Evolutionary conservation across 257 asterid genomes (phyloP), one percentile per base, ranked within the genome.

Genomic region (Asclepias syriaca): DNA sequence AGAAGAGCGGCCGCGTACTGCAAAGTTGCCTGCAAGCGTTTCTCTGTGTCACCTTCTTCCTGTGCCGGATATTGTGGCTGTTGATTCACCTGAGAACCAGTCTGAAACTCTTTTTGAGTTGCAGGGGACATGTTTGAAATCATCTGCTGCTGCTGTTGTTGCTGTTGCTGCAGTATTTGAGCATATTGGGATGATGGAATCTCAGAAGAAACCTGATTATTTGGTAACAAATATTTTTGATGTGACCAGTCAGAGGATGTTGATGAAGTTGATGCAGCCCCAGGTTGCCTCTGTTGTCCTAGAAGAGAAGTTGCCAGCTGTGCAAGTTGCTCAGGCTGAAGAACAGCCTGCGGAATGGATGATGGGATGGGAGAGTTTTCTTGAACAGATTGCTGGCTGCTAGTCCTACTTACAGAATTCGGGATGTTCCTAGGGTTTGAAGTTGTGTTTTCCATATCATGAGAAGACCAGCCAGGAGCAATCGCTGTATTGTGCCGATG

Each of bases 1-100:
- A 93, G 96, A 78, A 93, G 97, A 73, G 90, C 89, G 0, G 98
- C 96, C 1, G 97, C 98, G 58, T 91, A 82, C 83, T 91, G 92
- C 86, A 93, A 82, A 8, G 98, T 93, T 29, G 97, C 94, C 79
- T 93, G 94, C 87, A 93, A 77, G 19, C 97, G 90, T 75, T 82
- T 84, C 86, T 91, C 96, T 4, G 98, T 92, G 65, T 89, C 97
- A 0, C 88, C 82, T 55, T 84, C 92, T 24, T 85, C 96, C 45
- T 90, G 88, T 46, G 74, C 90, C 4, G 82, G 66, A 71, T 24
- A 72, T 60, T 75, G 91, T 53, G 53, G 72, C 78, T 73, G 88
- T 77, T 78, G 91, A 77, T 77, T 86, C 46, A 63, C 71, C 49
- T 73, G 81, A 57, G 84, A 72, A 53, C 75, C 75, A n/a, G 82